These are phyloP conservation scores for Chlamydomonas urium DNA, from an alignment of 139 green algal genomes.

Conservation along the genomic window DNA sequence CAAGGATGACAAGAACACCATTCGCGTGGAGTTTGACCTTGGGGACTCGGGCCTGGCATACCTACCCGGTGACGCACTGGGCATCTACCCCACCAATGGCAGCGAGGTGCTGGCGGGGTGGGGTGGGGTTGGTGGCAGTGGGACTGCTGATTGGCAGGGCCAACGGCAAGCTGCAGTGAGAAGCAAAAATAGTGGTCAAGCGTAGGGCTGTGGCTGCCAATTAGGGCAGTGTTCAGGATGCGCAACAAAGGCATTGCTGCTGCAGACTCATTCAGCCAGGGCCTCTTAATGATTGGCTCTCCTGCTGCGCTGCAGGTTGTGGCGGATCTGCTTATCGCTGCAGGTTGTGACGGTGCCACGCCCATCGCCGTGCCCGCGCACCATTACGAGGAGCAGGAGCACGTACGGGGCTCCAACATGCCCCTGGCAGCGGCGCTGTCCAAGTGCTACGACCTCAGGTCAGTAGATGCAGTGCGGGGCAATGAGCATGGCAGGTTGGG, in stretches of 20 bases:
- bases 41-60: conserved; percentile 69
- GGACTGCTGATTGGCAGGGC: too few species aligned
- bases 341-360: background rate
- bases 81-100: conserved; percentile 74
- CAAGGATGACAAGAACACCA: conserved; percentile 75
- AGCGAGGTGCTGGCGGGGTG: conserved; percentile 36
- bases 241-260: too few species aligned
- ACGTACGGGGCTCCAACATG: conserved; percentile 16
- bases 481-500: too few species aligned
- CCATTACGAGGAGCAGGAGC: conserved; percentile 64
- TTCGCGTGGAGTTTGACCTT: conserved; percentile 76
- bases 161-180: too few species aligned
- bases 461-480: background rate
- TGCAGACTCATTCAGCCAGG: too few species aligned
- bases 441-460: conserved; percentile 77
- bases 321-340: background rate
- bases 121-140: too few species aligned
- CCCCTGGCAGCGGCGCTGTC: conserved; percentile 54
- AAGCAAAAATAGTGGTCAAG: too few species aligned
- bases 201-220: too few species aligned
- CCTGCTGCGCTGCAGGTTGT: too few species aligned
- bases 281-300: too few species aligned
- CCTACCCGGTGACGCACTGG: conserved; percentile 77
- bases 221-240: too few species aligned
- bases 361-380: conserved; percentile 39